Conservation (phyloP, 2,329 filamentous ascomycete species). For the Pseudogymnoascus destructans region DNA sequence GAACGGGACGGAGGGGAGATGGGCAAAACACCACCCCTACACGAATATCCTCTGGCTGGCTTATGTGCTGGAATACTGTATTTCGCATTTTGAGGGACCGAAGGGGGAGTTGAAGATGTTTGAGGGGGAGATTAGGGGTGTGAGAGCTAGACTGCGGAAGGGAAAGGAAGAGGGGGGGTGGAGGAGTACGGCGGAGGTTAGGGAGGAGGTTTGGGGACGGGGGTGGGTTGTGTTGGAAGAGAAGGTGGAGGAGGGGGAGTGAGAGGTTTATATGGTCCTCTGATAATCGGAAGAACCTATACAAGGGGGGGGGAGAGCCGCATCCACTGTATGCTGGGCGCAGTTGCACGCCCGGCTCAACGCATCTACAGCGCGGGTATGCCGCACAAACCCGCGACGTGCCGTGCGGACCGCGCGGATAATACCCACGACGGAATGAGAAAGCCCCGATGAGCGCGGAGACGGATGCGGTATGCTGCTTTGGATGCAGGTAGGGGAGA, state of each 20-base stretch:
- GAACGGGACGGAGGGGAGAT: slow-evolving; percentile 30
- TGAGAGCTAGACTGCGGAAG: background rate
- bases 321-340: no score
- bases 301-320: background rate
- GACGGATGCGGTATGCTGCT: no score
- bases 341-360: no score
- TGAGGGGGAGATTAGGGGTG: background rate
- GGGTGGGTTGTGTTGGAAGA: background rate
- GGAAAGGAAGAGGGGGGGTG: background rate
- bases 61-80: slow-evolving; percentile 43
- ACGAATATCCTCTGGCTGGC: slow-evolving; percentile 54
- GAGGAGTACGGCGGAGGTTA: background rate
- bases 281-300: no score
- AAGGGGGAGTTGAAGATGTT: background rate
- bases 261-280: no score
- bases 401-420: no score
- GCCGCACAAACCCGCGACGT: no score
- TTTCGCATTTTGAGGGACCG: slow-evolving; percentile 19
- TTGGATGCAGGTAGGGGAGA: no score
- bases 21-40: slow-evolving; percentile 44
- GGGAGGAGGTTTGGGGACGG: background rate
- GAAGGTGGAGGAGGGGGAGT: background rate
- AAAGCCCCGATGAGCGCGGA: no score
- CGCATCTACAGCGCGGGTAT: no score
- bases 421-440: no score